phyloP scores from a whole-genome alignment of 2,329 filamentous ascomycete genomes.

The Arthrobotrys pseudoclavata region DNA sequence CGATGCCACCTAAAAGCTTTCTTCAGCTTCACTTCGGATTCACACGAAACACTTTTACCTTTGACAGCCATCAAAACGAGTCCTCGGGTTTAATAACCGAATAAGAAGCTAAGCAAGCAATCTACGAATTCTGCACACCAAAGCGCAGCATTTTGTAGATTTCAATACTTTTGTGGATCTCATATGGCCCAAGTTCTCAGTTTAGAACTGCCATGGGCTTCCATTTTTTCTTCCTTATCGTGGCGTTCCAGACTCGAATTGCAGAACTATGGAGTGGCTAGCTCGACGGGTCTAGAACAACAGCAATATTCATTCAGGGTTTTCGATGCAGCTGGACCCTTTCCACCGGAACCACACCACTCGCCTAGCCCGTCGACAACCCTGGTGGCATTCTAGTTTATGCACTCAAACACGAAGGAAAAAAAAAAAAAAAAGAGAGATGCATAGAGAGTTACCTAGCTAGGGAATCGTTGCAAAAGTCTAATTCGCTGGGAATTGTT shows the following conservation, averaged over 20 bases:
- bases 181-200: conserved; percentile 31
- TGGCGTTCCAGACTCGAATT: conserved; percentile 41
- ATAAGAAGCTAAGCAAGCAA: conserved; percentile 31
- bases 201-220: conserved; percentile 45
- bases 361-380: conserved; percentile 37
- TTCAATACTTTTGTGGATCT: conserved; percentile 13
- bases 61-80: conserved; percentile 50
- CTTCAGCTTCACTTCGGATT: neutral
- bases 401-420: conserved; percentile 50
- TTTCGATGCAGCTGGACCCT: conserved; percentile 48
- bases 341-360: conserved; percentile 48
- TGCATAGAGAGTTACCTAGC: conserved; percentile 30
- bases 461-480: conserved; percentile 45
- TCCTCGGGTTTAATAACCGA: conserved; percentile 58
- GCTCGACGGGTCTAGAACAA: conserved; percentile 50
- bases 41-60: conserved; percentile 2
- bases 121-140: conserved; percentile 10
- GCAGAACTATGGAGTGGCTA: conserved; percentile 27
- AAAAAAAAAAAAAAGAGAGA: conserved; percentile 5
- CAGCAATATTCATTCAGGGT: conserved; percentile 31
- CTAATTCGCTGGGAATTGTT: conserved; percentile 1
- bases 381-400: conserved; percentile 42
- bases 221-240: conserved; percentile 2
- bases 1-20: conserved; percentile 1
- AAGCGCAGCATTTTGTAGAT: conserved; percentile 20